Conservation (phyloP, 345 rosid species). For the Eucalyptus tenuipes region DNA sequence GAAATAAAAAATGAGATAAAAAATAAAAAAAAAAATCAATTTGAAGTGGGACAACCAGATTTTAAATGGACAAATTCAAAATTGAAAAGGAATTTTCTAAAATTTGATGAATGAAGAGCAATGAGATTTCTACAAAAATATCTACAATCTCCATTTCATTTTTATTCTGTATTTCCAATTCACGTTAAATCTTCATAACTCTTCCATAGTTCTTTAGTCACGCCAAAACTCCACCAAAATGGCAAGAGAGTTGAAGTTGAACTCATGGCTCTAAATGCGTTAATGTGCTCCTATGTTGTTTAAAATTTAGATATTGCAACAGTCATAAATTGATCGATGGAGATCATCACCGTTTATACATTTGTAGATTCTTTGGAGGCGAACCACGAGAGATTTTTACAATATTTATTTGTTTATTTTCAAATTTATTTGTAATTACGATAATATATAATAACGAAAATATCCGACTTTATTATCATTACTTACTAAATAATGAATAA, state of each 20-base stretch:
- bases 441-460: rapidly evolving
- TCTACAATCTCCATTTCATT: rapidly evolving
- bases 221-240: neutral
- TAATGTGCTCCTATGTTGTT: neutral
- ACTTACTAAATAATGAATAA: rapidly evolving
- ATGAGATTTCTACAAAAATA: neutral
- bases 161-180: too few species aligned
- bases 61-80: neutral
- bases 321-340: too few species aligned
- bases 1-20: too few species aligned
- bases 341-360: rapidly evolving
- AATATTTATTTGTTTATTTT: too few species aligned
- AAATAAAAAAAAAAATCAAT: too few species aligned
- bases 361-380: rapidly evolving
- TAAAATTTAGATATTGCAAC: neutral
- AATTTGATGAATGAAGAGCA: neutral
- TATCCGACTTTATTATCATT: rapidly evolving
- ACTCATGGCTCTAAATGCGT: rapidly evolving
- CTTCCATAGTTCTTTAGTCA: neutral
- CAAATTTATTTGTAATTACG: rapidly evolving
- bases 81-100: too few species aligned
- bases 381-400: rapidly evolving
- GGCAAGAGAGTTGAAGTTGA: too few species aligned
- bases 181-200: neutral
- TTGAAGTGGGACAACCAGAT: rapidly evolving